Evolutionary conservation across 768 basidiomycete genomes (phyloP), one percentile per base, ranked within the genome.

Genomic region (Hemileccinum impolitum): DNA sequence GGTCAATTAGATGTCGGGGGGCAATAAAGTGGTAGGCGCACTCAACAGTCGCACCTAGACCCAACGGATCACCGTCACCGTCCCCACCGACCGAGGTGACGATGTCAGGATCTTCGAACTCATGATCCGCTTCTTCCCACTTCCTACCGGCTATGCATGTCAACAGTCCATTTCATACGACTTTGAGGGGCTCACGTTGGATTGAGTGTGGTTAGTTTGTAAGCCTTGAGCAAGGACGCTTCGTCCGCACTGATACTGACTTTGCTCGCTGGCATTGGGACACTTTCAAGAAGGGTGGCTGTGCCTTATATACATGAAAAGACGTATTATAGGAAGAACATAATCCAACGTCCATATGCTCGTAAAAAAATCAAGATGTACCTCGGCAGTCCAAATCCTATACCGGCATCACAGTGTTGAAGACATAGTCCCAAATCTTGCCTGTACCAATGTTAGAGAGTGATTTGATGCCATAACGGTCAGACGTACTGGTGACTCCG

Each of bases 341-440:
- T 52, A 54, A n/a, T 52, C 40, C 46, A 51, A 30, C 26, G 39
- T 39, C 12, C 30, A 54, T 18, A 47, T 41, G 13, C 17, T 42
- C 5, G 25, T n/a, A 10, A 31, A 43, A 39, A 30, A 30, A 8
- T 30, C 28, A 12, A 47, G 19, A 54, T 55, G 17, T 15, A 13
- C 23, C 39, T 6, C 15, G 2, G 17, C 17, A 9, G 23, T 23
- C 23, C 39, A 13, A 25, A 9, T 13, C 44, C 70, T 70, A 90
- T 30, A 90, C 75, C 2, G 75, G 75, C 18, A 92, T 75, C 32
- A 86, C 73, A 2, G 94, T 97, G 63, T 85, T 88, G 68, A 96
- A 96, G 34, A 94, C 80, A 62, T 82, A 72, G 68, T 97, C 95
- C 95, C 95, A 98, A 35, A 97, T 72, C 74, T 95, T 97, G 72